These are phyloP conservation scores for Syzygium jambos DNA, from an alignment of 345 rosid species.

Conservation along the genomic window DNA sequence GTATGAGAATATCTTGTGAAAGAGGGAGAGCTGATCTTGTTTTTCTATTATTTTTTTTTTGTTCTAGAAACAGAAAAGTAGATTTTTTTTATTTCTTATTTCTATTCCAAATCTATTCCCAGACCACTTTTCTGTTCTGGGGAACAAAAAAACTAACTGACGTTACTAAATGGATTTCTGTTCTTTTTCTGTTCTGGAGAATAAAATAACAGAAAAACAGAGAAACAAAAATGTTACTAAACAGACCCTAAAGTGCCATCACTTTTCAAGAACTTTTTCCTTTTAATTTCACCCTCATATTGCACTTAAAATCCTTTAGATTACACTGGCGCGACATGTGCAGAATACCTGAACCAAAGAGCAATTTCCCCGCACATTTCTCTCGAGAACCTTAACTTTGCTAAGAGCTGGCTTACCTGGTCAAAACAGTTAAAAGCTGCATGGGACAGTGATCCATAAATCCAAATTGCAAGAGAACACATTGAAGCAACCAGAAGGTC, in stretches of 20 bases:
- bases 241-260: neutral
- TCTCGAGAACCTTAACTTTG: slow-evolving; percentile 65
- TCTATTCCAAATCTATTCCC: too few species aligned
- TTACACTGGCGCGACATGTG: neutral
- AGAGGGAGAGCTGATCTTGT: too few species aligned
- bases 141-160: too few species aligned
- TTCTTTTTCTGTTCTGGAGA: too few species aligned
- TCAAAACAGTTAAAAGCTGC: neutral
- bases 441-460: neutral
- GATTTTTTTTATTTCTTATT: too few species aligned
- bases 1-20: too few species aligned
- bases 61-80: too few species aligned
- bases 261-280: neutral
- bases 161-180: too few species aligned
- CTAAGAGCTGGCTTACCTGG: slow-evolving; percentile 73
- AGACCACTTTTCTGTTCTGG: too few species aligned
- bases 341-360: slow-evolving; percentile 57
- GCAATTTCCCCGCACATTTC: slow-evolving; percentile 37
- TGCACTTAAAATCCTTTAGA: neutral
- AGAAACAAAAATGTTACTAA: neutral
- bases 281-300: too few species aligned
- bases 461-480: neutral
- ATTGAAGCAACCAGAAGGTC: neutral
- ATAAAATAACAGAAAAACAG: too few species aligned
- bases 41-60: too few species aligned